Conservation (phyloP, 495 filamentous ascomycete species). For the Penicillium malachiteum region DNA sequence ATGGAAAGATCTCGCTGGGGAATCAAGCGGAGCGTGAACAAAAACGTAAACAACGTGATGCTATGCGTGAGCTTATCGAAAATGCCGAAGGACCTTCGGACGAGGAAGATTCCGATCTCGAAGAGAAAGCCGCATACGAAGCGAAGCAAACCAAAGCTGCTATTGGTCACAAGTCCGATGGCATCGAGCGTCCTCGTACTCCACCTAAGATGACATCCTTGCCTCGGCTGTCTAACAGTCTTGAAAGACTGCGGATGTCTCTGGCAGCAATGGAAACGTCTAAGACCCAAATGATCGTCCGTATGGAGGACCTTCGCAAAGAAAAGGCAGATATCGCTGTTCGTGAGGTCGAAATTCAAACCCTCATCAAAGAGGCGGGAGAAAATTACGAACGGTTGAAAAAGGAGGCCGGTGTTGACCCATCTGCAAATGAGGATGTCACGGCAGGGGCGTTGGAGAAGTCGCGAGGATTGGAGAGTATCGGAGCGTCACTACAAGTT, state of each 20-base stretch:
- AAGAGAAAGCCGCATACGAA: slow-evolving; percentile 83
- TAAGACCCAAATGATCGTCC: slow-evolving; percentile 51
- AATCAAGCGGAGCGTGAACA: slow-evolving; percentile 78
- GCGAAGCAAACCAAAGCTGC: slow-evolving; percentile 80
- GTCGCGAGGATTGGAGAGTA: slow-evolving; percentile 43
- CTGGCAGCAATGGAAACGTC: slow-evolving; percentile 56
- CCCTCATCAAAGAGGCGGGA: slow-evolving; percentile 75
- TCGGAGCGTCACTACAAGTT: slow-evolving; percentile 33
- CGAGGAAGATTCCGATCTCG: slow-evolving; percentile 75
- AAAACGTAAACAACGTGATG: slow-evolving; percentile 60
- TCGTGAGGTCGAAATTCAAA: slow-evolving; percentile 79
- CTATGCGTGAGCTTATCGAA: slow-evolving; percentile 82
- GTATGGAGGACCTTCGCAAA: slow-evolving; percentile 59
- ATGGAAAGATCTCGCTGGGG: slow-evolving; percentile 76
- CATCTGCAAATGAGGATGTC: slow-evolving; percentile 24
- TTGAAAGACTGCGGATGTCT: slow-evolving; percentile 50
- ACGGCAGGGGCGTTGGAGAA: slow-evolving; percentile 31
- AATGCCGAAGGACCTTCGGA: slow-evolving; percentile 68
- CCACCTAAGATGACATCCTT: slow-evolving; percentile 60
- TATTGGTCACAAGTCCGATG: slow-evolving; percentile 61
- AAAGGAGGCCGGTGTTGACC: slow-evolving; percentile 49
- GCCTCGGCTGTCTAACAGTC: slow-evolving; percentile 49
- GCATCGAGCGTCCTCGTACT: slow-evolving; percentile 46
- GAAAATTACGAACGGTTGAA: slow-evolving; percentile 69
- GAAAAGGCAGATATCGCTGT: slow-evolving; percentile 70